Percentiles rank a stretch among this genome's conserved stretches.
phyloP scores from a whole-genome alignment of 495 filamentous ascomycete genomes.

The Hypoxylon lenormandii region DNA sequence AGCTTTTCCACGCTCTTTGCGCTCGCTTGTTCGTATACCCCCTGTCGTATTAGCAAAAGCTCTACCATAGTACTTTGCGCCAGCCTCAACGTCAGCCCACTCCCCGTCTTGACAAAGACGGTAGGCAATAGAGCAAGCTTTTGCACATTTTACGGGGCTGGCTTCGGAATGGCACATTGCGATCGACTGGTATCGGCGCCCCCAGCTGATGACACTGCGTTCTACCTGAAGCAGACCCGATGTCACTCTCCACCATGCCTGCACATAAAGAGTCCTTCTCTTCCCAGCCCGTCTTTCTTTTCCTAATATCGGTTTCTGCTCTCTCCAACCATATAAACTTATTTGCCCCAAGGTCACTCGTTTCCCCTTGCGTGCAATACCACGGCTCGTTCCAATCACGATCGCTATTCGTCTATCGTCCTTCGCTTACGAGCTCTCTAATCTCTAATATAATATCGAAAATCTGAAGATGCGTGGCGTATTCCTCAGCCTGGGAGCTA shows the following conservation, averaged over 20 bases:
- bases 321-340: conserved; percentile 36
- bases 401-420: conserved; percentile 36
- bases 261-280: conserved; percentile 39
- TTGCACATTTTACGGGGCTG: conserved; percentile 33
- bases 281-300: conserved; percentile 3
- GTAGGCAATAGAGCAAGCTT: conserved; percentile 39
- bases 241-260: conserved; percentile 27
- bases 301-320: conserved; percentile 5
- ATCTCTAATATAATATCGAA: conserved; percentile 12
- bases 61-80: conserved; percentile 24
- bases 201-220: conserved; percentile 15
- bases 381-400: conserved; percentile 25
- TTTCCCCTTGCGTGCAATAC: conserved; percentile 33
- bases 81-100: conserved; percentile 49
- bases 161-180: conserved; percentile 29
- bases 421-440: conserved; percentile 23
- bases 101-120: conserved; percentile 17
- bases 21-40: conserved; percentile 42
- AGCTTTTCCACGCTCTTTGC: conserved; percentile 18
- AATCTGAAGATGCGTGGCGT: conserved; percentile 28
- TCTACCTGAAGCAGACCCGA: conserved; percentile 27
- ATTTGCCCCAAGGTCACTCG: conserved; percentile 43
- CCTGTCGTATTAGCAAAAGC: conserved; percentile 36
- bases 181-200: conserved; percentile 39
- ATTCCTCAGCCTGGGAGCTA: conserved; percentile 38